Base-by-base conservation (phyloP, 2,329 filamentous ascomycete genomes). In the Colletotrichum cordylinicola region DNA sequence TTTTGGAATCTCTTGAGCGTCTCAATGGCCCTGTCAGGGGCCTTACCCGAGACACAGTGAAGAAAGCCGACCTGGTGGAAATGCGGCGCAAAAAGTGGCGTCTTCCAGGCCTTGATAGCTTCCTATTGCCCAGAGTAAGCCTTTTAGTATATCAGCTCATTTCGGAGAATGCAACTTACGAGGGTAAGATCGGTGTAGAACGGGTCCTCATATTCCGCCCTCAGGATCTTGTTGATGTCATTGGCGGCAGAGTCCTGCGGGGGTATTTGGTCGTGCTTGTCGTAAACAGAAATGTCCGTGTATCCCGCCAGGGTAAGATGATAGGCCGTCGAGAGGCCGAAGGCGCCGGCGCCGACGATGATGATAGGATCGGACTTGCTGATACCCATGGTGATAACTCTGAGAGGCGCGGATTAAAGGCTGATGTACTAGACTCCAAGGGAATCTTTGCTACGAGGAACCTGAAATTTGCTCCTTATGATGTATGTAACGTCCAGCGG, bases 151-250 rank as follows among this genome's bases (percentile, higher is more conserved):
- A 29, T 48, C 13, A 48, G 6, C 16, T 37, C 12, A 13, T 52
- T 21, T 31, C 33, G 31, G 31, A 27, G 31, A 16, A 33, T 33
- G n/a, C 27, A 13, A 72, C 85, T 74, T 81, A 89, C 89, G 70
- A 91, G 82, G 2, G 90, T 87, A 58, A 91, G 79, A 3, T 90
- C 84, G 1, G 89, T 89, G 74, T 92, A 92, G 71, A 90, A 91
- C 0, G 85, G 83, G 74, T 91, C 89, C 76, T 90, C 89, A 74
- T 92, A 92, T 77, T 92, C 90, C 6, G 88, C 89, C 3, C 90
- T 86, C 43, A 92, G 84, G 71, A 92, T 92, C 81, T 93, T 93
- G 80, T 92, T 93, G 31, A 92, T 80, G 77, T 93, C 90, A 74
- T 91, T 90, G 24, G 87, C 90, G 0, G 90, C 91, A 0, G 91